Conservation (phyloP, 805 yeast species). For the Yarrowia bubula region DNA sequence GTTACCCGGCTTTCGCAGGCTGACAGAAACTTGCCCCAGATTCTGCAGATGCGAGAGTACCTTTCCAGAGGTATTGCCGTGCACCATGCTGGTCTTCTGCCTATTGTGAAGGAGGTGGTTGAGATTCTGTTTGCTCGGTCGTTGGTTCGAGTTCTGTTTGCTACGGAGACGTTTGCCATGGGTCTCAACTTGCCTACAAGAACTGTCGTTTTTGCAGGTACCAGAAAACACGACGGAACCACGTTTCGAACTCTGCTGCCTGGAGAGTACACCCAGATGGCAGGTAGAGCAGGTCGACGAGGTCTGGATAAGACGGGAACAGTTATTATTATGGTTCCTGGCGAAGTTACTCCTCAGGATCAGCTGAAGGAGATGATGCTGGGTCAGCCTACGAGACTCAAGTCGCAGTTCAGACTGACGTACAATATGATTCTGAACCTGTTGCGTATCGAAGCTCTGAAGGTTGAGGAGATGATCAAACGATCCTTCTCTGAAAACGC, state of each 20-base stretch:
- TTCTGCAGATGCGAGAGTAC: conserved; percentile 74
- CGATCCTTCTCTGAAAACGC: conserved; percentile 92
- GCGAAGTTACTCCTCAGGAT: conserved; percentile 39
- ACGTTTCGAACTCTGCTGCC: conserved; percentile 79
- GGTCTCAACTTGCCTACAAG: conserved; percentile 95
- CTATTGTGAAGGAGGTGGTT: conserved; percentile 88
- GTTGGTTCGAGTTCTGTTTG: conserved; percentile 84
- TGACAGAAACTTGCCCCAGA: conserved; percentile 92
- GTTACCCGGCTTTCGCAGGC: conserved; percentile 83
- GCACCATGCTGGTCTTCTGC: conserved; percentile 91
- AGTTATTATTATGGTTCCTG: conserved; percentile 78
- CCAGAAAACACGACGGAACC: conserved; percentile 88
- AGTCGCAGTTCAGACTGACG: conserved; percentile 89
- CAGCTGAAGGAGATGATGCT: conserved; percentile 76
- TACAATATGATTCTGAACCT: conserved; percentile 93
- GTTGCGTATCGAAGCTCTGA: conserved; percentile 86
- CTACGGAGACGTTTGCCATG: conserved; percentile 99
- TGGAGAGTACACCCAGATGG: conserved; percentile 98
- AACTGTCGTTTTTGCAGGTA: conserved; percentile 86
- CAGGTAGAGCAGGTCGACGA: conserved; percentile 98
- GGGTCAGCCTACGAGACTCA: conserved; percentile 86
- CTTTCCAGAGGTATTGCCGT: conserved; percentile 90
- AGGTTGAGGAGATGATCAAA: conserved; percentile 96
- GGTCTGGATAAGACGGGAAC: conserved; percentile 93
- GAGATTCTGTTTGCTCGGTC: conserved; percentile 88